These are phyloP conservation scores for Trichoderma citrinoviride DNA, from an alignment of 2,329 filamentous ascomycete species.

Conservation along the genomic window DNA sequence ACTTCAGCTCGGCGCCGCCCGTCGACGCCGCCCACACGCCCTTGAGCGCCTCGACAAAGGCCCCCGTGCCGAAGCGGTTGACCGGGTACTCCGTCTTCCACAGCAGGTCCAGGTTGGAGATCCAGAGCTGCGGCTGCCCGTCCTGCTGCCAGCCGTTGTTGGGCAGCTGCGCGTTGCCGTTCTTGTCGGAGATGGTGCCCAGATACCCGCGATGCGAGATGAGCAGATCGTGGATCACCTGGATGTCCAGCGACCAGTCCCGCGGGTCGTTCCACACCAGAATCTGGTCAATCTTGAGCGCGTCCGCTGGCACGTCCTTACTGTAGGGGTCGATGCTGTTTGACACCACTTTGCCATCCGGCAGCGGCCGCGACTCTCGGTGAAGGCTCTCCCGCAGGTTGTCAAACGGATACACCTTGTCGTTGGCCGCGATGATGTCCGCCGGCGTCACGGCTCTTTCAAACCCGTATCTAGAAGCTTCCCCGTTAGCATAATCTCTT, in stretches of 20 bases:
- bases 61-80: slow-evolving; percentile 86
- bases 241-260: slow-evolving; percentile 90
- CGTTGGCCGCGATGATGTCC: slow-evolving; percentile 74
- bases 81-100: slow-evolving; percentile 86
- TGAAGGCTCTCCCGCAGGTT: slow-evolving; percentile 34
- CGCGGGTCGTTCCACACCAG: slow-evolving; percentile 95
- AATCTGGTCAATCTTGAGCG: slow-evolving; percentile 80
- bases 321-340: slow-evolving; percentile 35
- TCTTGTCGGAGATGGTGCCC: slow-evolving; percentile 74
- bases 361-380: slow-evolving; percentile 30
- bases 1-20: slow-evolving; percentile 57
- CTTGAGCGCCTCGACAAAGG: slow-evolving; percentile 77
- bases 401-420: slow-evolving; percentile 80
- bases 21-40: slow-evolving; percentile 77
- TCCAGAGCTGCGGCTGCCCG: slow-evolving; percentile 76
- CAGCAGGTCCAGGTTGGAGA: slow-evolving; percentile 84
- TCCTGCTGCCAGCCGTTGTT: slow-evolving; percentile 81
- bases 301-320: slow-evolving; percentile 36
- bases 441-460: slow-evolving; percentile 78
- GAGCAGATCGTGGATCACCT: slow-evolving; percentile 79
- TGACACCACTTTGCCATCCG: slow-evolving; percentile 36
- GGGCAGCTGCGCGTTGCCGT: slow-evolving; percentile 61
- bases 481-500: background rate
- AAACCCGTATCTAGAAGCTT: slow-evolving; percentile 61
- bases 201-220: slow-evolving; percentile 75